Percentiles rank a stretch among this genome's conserved stretches.
Conservation (phyloP, 2,329 filamentous ascomycete species). For the Tothia fuscella region DNA sequence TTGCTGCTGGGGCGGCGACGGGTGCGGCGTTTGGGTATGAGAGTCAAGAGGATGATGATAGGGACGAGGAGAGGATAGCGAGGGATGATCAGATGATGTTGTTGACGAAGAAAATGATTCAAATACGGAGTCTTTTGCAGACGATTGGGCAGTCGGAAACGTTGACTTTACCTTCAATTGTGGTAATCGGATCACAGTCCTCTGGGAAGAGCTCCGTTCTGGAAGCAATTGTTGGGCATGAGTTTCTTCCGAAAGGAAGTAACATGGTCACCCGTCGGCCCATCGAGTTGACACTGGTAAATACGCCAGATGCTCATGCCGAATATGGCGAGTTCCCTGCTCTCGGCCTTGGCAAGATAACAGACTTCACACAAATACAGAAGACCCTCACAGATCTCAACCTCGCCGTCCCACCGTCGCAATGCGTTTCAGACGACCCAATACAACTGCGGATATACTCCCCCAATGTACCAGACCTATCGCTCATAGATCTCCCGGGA, state of each 20-base stretch:
- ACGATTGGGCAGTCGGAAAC: slow-evolving; percentile 84
- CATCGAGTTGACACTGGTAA: slow-evolving; percentile 91
- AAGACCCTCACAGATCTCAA: slow-evolving; percentile 92
- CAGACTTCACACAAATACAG: slow-evolving; percentile 86
- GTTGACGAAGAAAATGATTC: slow-evolving; percentile 98
- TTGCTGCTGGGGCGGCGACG: slow-evolving; percentile 52
- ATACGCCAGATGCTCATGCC: slow-evolving; percentile 73
- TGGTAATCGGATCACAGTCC: slow-evolving; percentile 98
- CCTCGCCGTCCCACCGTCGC: slow-evolving; percentile 73
- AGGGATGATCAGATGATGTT: slow-evolving; percentile 99
- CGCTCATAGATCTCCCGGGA: slow-evolving; percentile 87
- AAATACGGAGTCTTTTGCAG: slow-evolving; percentile 85
- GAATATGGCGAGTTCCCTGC: slow-evolving; percentile 97
- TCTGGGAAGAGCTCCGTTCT: slow-evolving; percentile 96
- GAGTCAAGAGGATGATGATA: slow-evolving; percentile 51
- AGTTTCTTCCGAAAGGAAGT: slow-evolving; percentile 92
- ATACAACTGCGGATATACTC: slow-evolving; percentile 95
- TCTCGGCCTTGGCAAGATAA: slow-evolving; percentile 76
- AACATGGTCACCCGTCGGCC: slow-evolving; percentile 97
- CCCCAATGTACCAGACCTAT: slow-evolving; percentile 87
- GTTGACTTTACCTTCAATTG: slow-evolving; percentile 84
- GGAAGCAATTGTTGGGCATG: slow-evolving; percentile 93
- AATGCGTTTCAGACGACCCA: slow-evolving; percentile 93
- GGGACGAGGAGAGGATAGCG: slow-evolving; percentile 53
- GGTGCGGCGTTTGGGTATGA: slow-evolving; percentile 71